A percentile compares a stretch with the other conserved stretches of the same genome.
phyloP scores from a whole-genome alignment of 2,329 filamentous ascomycete species.

The Stagonosporopsis vannaccii region DNA sequence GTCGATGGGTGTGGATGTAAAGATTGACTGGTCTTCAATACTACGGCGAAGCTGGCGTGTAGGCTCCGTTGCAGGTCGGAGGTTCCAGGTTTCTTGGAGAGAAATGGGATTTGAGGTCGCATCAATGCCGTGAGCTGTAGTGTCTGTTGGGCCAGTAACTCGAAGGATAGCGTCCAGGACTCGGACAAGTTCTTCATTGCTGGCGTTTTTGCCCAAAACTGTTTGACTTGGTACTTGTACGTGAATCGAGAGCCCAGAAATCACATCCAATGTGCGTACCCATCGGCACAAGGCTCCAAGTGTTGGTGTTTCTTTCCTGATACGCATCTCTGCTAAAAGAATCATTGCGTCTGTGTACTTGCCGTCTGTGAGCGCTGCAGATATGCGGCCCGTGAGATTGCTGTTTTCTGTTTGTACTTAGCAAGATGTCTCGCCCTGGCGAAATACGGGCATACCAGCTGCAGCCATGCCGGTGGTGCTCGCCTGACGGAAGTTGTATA shows the following conservation, averaged over 20 bases:
- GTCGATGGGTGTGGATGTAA: slow-evolving; percentile 38
- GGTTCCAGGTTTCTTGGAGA: slow-evolving; percentile 68
- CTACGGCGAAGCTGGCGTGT: slow-evolving; percentile 62
- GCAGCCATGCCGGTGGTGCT: slow-evolving; percentile 72
- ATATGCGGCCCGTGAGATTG: slow-evolving; percentile 72
- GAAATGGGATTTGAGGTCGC: slow-evolving; percentile 58
- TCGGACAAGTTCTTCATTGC: slow-evolving; percentile 60
- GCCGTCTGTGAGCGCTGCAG: slow-evolving; percentile 69
- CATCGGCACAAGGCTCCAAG: slow-evolving; percentile 74
- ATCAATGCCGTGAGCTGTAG: slow-evolving; percentile 34
- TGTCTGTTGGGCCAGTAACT: slow-evolving; percentile 68
- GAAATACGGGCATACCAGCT: slow-evolving; percentile 49
- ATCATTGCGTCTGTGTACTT: slow-evolving; percentile 71
- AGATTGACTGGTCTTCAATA: slow-evolving; percentile 62
- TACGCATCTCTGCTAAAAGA: slow-evolving; percentile 73
- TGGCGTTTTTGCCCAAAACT: slow-evolving; percentile 50
- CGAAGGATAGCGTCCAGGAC: slow-evolving; percentile 71
- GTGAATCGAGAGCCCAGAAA: slow-evolving; percentile 69
- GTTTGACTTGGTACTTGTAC: slow-evolving; percentile 51
- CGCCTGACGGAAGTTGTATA: slow-evolving; percentile 73
- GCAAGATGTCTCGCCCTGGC: slow-evolving; percentile 1
- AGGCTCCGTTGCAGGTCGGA: slow-evolving; percentile 54
- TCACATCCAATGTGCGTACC: slow-evolving; percentile 74
- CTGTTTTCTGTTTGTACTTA: slow-evolving; percentile 55
- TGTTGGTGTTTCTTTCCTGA: slow-evolving; percentile 70